Evolutionary conservation across 2,329 filamentous ascomycete genomes (phyloP), one percentile per base, ranked within the genome.

Genomic region (Coleophoma eucalyptorum): DNA sequence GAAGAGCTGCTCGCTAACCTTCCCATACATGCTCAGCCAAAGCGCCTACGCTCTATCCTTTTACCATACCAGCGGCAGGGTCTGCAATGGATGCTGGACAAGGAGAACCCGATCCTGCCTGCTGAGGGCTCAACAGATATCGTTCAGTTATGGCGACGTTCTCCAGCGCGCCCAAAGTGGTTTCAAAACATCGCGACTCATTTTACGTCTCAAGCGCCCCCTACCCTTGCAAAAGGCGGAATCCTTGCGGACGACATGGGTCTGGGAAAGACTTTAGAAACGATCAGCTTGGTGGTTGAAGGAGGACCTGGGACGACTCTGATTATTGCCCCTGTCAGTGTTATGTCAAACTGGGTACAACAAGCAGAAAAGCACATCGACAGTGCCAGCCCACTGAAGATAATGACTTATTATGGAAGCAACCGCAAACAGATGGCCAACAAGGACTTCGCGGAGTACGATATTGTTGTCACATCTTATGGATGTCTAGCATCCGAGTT

Each of bases 181-280:
- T 89, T 83, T 59, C 79, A 76, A 51, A 90, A 88, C 67, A 76
- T 89, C 56, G 89, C 85, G 52, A 93, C 84, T 0, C 84, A 84
- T 48, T 92, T 84, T 64, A 78, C 82, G 10, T 83, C 78, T 8
- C 67, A 65, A 0, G 67, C 66, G 3, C 68, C 77, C 1, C 90
- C 90, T 0, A 67, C 72, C 1, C 75, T 96, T 19, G 82, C 89
- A 6, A 89, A 83, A 46, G 91, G 91, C 16, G 91, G 91, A 32
- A 91, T 96, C 46, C 76, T 96, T 8, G 90, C 90, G 2, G 91
- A 96, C 65, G 91, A 96, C 61, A 96, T 96, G 92, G 91, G 91
- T n/a, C 53, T 96, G 5, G 91, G 91, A 20, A 96, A 96, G 72
- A 96, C 91, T 0, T 76, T 96, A 8, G 88, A 96, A 65, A 79